Conservation (phyloP, 2,329 filamentous ascomycete genomes). For the Cladophialophora yegresii region DNA sequence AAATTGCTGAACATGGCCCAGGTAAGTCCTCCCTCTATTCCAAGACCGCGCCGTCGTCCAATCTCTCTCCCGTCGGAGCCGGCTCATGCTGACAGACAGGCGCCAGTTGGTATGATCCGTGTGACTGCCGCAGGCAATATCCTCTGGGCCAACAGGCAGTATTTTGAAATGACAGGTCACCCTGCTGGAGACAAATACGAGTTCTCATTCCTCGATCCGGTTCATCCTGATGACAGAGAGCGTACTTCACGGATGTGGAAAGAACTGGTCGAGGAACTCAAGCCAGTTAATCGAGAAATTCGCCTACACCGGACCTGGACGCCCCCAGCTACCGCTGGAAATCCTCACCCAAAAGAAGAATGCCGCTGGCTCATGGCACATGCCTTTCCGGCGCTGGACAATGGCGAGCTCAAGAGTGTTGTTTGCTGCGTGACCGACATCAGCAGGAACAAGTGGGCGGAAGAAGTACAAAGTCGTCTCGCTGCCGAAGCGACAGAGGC, state of each 20-base stretch:
- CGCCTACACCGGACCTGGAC: conserved; percentile 26
- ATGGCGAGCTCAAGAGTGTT: conserved; percentile 39
- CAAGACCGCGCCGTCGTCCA: background rate
- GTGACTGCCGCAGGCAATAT: conserved; percentile 23
- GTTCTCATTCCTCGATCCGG: conserved; percentile 28
- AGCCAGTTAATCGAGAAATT: conserved; percentile 18
- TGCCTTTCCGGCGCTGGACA: conserved; percentile 25
- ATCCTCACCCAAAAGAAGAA: conserved; percentile 22
- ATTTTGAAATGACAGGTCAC: conserved; percentile 33
- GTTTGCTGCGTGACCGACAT: conserved; percentile 47
- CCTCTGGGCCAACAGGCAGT: conserved; percentile 31
- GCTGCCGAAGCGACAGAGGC: conserved; percentile 30
- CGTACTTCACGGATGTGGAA: conserved; percentile 11
- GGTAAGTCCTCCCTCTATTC: conserved; percentile 11
- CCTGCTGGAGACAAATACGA: conserved; percentile 24
- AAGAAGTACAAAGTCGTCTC: conserved; percentile 47
- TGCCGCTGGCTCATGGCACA: conserved; percentile 27
- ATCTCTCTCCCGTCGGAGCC: too few species aligned
- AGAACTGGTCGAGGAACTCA: conserved; percentile 8
- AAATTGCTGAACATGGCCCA: conserved; percentile 28
- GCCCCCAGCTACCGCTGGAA: conserved; percentile 27
- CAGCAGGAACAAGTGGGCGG: conserved; percentile 35
- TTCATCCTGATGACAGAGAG: conserved; percentile 25
- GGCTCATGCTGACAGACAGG: background rate
- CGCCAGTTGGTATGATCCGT: conserved; percentile 8